Base-by-base conservation (phyloP, 192 early-diverging fungal species). In the Backusella macrospora region DNA sequence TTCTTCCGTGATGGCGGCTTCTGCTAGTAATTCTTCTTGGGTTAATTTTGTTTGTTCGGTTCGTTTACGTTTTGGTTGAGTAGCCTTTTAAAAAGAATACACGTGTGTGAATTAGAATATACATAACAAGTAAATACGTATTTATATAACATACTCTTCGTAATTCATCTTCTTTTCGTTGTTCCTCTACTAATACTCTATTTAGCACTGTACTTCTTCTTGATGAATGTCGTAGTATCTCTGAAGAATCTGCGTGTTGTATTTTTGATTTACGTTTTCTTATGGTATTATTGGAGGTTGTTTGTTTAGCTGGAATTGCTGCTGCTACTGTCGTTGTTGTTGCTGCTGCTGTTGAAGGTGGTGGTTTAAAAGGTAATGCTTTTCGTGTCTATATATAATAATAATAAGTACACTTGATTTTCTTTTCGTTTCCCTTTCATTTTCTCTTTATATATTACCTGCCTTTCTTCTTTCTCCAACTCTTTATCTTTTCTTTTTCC, bases 1-100 rank as follows among this genome's bases (percentile, higher is more conserved):
- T 52, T 81, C 75, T 62, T 88, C 87, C 0, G 85, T 88, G 63
- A 85, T 83, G 21, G 76, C 81, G 1, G 87, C 87, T 55, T 88
- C 83, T 47, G 74, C 79, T 55, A 88, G 66, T 8, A 88, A 52
- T 44, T 88, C 87, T 43, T 88, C 83, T 68, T 88, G 87, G 0
- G 85, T 88, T 68, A 82, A 75, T 59, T 76, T 81, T 12, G 73
- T 68, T 14, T 76, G 74, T 8, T 73, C 65, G 7, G 74, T 76
- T 69, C 80, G 79, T 43, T 82, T 79, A 6, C 82, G 80, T 69
- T 85, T 88, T 14, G 84, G 83, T 46, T 76, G 71, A 62, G 75
- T 44, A 0, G 85, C 82, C 75, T 82, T 74, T 34, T 34, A 34
- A 34, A 34, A 34, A 34, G 0, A 34, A 34, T 34, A 34, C 2